phyloP scores from a whole-genome alignment of 2,329 filamentous ascomycete genomes.

The Coniochaeta ligniaria region DNA sequence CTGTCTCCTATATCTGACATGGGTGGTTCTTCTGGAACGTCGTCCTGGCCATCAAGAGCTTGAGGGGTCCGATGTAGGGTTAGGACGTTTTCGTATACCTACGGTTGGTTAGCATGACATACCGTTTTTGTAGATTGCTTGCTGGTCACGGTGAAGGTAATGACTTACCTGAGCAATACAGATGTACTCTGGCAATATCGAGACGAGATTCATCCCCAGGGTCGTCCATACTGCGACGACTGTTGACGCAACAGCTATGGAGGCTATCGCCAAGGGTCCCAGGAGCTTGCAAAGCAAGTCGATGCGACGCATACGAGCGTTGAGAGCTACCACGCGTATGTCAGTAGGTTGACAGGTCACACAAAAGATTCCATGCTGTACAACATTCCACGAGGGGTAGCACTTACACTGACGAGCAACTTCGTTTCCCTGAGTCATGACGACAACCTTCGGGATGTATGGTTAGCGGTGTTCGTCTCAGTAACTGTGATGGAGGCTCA shows the following conservation, averaged over 20 bases:
- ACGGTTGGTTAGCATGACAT: not conserved
- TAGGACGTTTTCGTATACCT: not conserved
- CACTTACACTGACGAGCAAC: conserved; percentile 12
- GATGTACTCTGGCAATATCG: conserved; percentile 35
- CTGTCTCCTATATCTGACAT: not conserved
- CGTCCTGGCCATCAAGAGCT: not conserved
- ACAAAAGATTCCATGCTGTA: not conserved
- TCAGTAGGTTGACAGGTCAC: not conserved
- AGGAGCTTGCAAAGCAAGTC: conserved; percentile 51
- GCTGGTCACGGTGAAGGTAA: not conserved
- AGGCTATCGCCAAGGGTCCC: conserved; percentile 42
- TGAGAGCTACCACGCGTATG: conserved; percentile 27
- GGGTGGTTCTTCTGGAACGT: not conserved
- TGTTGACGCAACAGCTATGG: conserved; percentile 38
- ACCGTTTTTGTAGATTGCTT: not conserved
- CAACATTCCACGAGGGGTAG: not conserved
- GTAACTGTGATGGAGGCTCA: conserved; percentile 14
- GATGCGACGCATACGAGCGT: conserved; percentile 49
- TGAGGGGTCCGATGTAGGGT: not conserved
- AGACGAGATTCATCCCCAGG: conserved; percentile 37
- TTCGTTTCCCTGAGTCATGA: conserved; percentile 36
- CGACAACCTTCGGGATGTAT: conserved; percentile 28
- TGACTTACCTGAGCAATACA: conserved; percentile 35
- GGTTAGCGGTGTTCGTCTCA: conserved; percentile 11
- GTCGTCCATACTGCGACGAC: conserved; percentile 36